phyloP scores from a whole-genome alignment of 2,329 filamentous ascomycete genomes.

The Calonectria pseudoturangicola region DNA sequence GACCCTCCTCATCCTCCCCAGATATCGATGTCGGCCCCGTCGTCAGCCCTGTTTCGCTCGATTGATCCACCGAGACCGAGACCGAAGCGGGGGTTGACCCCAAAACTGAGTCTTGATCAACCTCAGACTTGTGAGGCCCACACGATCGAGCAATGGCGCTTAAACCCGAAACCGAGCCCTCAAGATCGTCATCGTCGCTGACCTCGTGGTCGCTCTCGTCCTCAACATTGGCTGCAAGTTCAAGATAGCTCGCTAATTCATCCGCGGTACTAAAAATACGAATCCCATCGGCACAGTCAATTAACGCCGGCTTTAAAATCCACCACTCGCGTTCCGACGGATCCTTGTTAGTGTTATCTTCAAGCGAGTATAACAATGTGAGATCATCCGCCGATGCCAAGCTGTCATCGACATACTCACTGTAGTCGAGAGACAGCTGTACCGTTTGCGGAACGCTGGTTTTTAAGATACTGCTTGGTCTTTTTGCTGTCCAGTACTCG shows the following conservation, averaged over 20 bases:
- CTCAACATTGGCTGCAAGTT: slow-evolving; percentile 60
- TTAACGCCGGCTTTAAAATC: slow-evolving; percentile 63
- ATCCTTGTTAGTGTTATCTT: slow-evolving; percentile 57
- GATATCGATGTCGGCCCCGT: slow-evolving; percentile 11
- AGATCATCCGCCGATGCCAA: slow-evolving; percentile 61
- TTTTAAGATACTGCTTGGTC: slow-evolving; percentile 58
- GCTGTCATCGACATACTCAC: slow-evolving; percentile 62
- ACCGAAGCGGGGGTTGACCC: slow-evolving; percentile 5
- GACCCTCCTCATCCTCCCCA: background rate
- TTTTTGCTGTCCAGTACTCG: slow-evolving; percentile 61
- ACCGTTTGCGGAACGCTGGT: slow-evolving; percentile 58
- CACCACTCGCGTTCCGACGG: slow-evolving; percentile 60
- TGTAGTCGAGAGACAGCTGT: slow-evolving; percentile 61
- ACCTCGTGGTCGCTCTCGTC: slow-evolving; percentile 50
- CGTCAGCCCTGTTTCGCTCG: slow-evolving; percentile 2
- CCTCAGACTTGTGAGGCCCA: background rate
- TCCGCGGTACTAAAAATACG: slow-evolving; percentile 62
- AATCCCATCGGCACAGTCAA: slow-evolving; percentile 64
- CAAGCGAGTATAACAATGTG: slow-evolving; percentile 58
- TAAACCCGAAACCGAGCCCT: slow-evolving; percentile 9
- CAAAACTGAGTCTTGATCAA: background rate
- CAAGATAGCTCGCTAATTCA: slow-evolving; percentile 59
- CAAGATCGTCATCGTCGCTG: background rate
- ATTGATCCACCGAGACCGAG: slow-evolving; percentile 16
- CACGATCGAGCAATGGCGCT: background rate